These are phyloP conservation scores for Testicularia cyperi DNA, from an alignment of 1,284 basidiomycete genomes.

Conservation along the genomic window DNA sequence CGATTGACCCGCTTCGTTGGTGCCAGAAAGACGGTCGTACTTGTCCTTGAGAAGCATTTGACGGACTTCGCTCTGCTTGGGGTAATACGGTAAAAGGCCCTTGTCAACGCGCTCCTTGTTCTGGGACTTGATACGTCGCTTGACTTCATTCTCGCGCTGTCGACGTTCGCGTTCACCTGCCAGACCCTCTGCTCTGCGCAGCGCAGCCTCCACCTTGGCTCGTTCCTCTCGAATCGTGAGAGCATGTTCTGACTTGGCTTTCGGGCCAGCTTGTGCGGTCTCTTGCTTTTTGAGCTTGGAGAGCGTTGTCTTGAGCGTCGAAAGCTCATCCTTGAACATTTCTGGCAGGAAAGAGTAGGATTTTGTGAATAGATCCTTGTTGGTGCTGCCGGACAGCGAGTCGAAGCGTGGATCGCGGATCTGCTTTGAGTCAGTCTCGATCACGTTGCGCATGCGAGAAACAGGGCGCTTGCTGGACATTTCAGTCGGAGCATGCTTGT, in stretches of 20 bases:
- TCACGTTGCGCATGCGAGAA: constrained; percentile 72
- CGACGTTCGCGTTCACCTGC: constrained; percentile 70
- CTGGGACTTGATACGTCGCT: constrained; percentile 63
- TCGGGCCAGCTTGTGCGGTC: constrained; percentile 69
- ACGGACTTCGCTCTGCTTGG: constrained; percentile 74
- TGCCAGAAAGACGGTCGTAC: constrained; percentile 33
- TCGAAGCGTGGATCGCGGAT: constrained; percentile 87
- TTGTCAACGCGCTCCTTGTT: constrained; percentile 53
- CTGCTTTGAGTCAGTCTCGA: constrained; percentile 71
- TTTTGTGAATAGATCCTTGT: constrained; percentile 70
- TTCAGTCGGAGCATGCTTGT: constrained; percentile 89
- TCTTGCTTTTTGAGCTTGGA: constrained; percentile 72
- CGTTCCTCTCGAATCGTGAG: constrained; percentile 68
- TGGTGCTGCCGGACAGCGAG: constrained; percentile 71
- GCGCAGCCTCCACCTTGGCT: constrained; percentile 72
- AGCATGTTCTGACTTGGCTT: constrained; percentile 65
- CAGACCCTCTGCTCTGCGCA: constrained; percentile 74
- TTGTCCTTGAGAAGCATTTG: constrained; percentile 47
- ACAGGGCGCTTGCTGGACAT: constrained; percentile 85
- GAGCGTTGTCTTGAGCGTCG: constrained; percentile 69
- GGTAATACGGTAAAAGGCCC: constrained; percentile 67
- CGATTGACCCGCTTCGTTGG: constrained; percentile 6
- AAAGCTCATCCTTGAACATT: constrained; percentile 71
- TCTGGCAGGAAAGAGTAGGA: constrained; percentile 79
- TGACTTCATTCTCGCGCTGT: constrained; percentile 63